phyloP scores from a whole-genome alignment of 805 yeast genomes.

The Candida chilensis region DNA sequence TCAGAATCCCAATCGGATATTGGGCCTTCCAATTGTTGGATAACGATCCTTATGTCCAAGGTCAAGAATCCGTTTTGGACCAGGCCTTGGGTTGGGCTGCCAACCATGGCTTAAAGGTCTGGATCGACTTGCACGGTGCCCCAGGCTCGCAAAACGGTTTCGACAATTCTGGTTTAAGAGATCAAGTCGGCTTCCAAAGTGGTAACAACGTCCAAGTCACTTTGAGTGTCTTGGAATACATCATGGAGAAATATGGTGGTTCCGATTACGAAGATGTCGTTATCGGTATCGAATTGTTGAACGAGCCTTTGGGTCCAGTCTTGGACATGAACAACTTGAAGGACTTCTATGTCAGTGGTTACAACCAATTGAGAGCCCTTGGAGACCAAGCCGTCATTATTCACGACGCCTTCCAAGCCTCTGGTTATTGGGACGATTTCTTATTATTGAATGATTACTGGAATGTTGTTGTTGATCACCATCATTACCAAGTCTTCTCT shows the following conservation, averaged over 20 bases:
- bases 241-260: conserved; percentile 58
- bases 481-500: conserved; percentile 82
- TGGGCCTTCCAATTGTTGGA: conserved; percentile 72
- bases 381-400: conserved; percentile 51
- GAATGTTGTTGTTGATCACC: conserved; percentile 80
- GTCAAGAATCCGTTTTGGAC: conserved; percentile 68
- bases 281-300: conserved; percentile 75
- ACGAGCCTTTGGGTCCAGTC: conserved; percentile 80
- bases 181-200: conserved; percentile 44
- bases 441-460: conserved; percentile 31
- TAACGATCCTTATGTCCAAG: conserved; percentile 80
- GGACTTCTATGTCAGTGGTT: conserved; percentile 55
- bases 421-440: conserved; percentile 55
- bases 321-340: conserved; percentile 51
- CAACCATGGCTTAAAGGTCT: conserved; percentile 53
- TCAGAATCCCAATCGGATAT: conserved; percentile 88
- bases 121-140: conserved; percentile 95
- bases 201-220: conserved; percentile 47
- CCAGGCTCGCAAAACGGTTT: conserved; percentile 96
- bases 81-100: conserved; percentile 72
- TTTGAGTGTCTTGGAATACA: conserved; percentile 38
- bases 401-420: conserved; percentile 74
- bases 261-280: conserved; percentile 59
- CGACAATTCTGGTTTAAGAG: conserved; percentile 88
- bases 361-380: conserved; percentile 48